Evolutionary conservation across 805 yeast genomes (phyloP).

Genomic region (Wickerhamomyces canadensis): DNA sequence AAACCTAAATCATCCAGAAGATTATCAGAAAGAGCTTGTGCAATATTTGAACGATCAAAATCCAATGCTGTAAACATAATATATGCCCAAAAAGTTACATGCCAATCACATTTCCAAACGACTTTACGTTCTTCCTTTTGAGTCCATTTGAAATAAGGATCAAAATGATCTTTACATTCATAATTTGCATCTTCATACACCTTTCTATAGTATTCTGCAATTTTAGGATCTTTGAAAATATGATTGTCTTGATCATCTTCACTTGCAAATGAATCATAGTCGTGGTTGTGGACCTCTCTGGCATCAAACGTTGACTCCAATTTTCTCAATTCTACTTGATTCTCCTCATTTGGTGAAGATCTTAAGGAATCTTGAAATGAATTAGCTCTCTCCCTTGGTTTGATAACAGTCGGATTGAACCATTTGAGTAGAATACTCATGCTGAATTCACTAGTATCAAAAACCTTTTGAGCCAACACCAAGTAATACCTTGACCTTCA

Average conservation of each 20-base stretch:
- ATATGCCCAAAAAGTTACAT: slow-evolving; percentile 53
- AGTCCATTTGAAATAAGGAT: slow-evolving; percentile 54
- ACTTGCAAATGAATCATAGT: neutral
- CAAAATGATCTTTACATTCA: slow-evolving; percentile 51
- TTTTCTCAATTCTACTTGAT: neutral
- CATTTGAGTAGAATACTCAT: neutral
- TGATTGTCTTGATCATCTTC: slow-evolving; percentile 1
- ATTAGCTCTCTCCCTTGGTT: slow-evolving; percentile 2
- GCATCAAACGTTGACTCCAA: neutral
- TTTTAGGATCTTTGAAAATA: slow-evolving; percentile 33
- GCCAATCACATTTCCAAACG: slow-evolving; percentile 46
- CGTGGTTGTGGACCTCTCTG: neutral
- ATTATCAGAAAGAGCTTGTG: slow-evolving; percentile 55
- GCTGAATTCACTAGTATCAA: neutral
- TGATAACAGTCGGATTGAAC: slow-evolving; percentile 2
- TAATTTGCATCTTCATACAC: slow-evolving; percentile 45
- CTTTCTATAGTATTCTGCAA: slow-evolving; percentile 39
- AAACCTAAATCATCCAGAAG: slow-evolving; percentile 44
- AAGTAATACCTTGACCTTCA: too few relatives aligned
- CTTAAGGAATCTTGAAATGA: slow-evolving; percentile 4
- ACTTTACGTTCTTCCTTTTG: slow-evolving; percentile 43
- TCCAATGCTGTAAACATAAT: slow-evolving; percentile 55
- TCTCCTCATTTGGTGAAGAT: neutral
- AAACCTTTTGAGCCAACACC: too few relatives aligned
- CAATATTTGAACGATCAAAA: slow-evolving; percentile 51